These are phyloP conservation scores for Choanephora cucurbitarum DNA, from an alignment of 371 early-diverging fungal genomes.

Conservation along the genomic window DNA sequence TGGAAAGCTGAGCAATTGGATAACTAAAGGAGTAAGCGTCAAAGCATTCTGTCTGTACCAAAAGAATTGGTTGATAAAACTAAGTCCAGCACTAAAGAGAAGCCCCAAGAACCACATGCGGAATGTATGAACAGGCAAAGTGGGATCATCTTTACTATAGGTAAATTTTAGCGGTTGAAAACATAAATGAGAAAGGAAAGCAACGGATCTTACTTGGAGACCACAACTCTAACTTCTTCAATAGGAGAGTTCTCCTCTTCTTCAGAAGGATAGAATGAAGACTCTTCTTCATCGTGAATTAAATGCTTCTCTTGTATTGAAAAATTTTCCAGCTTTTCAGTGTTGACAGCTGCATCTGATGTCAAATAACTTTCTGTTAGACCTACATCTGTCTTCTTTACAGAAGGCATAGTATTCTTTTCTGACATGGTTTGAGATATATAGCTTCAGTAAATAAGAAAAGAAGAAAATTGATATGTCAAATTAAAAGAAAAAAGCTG, in stretches of 20 bases:
- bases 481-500: no score
- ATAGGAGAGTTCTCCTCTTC: slow-evolving; percentile 69
- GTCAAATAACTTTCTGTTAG: background rate
- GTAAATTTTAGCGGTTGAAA: no score
- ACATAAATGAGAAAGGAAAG: background rate
- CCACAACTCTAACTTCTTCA: slow-evolving; percentile 69
- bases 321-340: slow-evolving; percentile 15
- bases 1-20: slow-evolving; percentile 66
- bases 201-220: slow-evolving; percentile 18
- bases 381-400: slow-evolving; percentile 10
- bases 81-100: slow-evolving; percentile 58
- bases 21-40: slow-evolving; percentile 49
- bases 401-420: no score
- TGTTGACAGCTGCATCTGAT: slow-evolving; percentile 5
- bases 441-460: no score
- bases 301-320: slow-evolving; percentile 1
- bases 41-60: slow-evolving; percentile 67
- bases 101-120: slow-evolving; percentile 73
- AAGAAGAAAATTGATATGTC: no score
- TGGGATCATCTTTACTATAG: slow-evolving; percentile 68
- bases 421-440: no score
- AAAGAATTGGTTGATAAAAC: slow-evolving; percentile 79
- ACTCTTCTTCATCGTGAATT: background rate
- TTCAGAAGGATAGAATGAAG: background rate
- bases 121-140: slow-evolving; percentile 73